phyloP scores from a whole-genome alignment of 2,329 filamentous ascomycete species.

The Thelonectria blattea region DNA sequence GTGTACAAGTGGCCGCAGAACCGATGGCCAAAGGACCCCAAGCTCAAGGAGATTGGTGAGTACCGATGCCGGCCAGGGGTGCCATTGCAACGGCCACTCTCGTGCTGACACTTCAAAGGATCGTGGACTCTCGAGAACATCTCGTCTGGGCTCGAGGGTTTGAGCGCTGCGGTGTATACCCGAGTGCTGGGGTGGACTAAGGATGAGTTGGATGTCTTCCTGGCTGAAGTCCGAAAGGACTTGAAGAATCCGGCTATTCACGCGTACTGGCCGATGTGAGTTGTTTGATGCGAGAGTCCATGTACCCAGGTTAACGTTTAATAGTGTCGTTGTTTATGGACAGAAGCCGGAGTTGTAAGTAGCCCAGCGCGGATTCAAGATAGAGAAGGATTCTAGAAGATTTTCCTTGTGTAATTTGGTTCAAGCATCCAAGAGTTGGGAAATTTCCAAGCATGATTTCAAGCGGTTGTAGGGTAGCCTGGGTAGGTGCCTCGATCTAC shows the following conservation, averaged over 20 bases:
- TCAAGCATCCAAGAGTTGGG: too few species aligned
- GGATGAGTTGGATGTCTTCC: constrained; percentile 35
- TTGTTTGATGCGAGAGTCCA: neutral
- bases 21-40: constrained; percentile 55
- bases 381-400: too few species aligned
- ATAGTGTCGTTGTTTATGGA: constrained; percentile 23
- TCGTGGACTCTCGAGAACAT: constrained; percentile 33
- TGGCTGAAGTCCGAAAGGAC: constrained; percentile 34
- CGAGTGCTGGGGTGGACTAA: constrained; percentile 35
- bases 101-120: constrained; percentile 35
- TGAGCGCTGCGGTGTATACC: constrained; percentile 39
- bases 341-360: constrained; percentile 12
- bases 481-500: too few species aligned
- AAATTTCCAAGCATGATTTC: too few species aligned
- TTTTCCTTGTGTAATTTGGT: too few species aligned
- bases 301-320: neutral
- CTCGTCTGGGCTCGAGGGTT: constrained; percentile 32
- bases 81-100: neutral
- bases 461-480: too few species aligned
- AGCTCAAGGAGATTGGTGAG: constrained; percentile 52
- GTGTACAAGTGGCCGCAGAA: constrained; percentile 55
- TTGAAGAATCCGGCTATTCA: constrained; percentile 34
- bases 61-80: too few species aligned
- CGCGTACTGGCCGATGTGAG: constrained; percentile 39
- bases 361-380: too few species aligned